These are phyloP conservation scores for Auxenochlorella protothecoides DNA, from an alignment of 139 green algal genomes.

Conservation along the genomic window DNA sequence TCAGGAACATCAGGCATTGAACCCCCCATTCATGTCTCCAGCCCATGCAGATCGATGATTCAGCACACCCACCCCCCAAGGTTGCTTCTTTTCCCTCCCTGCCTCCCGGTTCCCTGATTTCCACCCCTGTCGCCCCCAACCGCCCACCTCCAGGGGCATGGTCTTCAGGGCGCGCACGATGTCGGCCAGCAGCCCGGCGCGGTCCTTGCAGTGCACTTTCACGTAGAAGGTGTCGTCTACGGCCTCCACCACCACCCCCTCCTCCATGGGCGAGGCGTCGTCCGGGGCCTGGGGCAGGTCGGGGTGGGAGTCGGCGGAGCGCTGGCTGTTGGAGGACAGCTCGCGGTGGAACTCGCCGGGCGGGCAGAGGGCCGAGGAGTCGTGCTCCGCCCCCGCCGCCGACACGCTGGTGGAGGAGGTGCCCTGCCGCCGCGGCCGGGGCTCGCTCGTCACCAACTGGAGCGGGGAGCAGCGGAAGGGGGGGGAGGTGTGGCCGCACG, in stretches of 20 bases:
- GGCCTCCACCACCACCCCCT: constrained; percentile 20
- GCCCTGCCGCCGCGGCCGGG: neutral
- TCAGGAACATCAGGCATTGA: no score
- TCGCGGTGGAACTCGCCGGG: no score
- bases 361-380: no score
- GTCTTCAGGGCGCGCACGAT: constrained; percentile 42
- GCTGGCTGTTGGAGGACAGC: no score
- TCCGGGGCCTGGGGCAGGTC: constrained; percentile 19
- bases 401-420: no score
- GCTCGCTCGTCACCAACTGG: constrained; percentile 1
- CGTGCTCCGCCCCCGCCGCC: no score
- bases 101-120: no score
- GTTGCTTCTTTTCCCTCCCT: no score
- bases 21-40: no score
- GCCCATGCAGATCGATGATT: no score
- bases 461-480: neutral
- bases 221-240: constrained; percentile 16
- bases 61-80: no score
- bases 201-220: constrained; percentile 49
- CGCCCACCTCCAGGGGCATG: constrained; percentile 37
- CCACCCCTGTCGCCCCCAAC: no score
- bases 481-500: neutral
- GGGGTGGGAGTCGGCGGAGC: neutral
- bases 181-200: constrained; percentile 51
- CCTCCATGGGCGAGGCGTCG: neutral